Percentiles rank a stretch among this genome's conserved stretches.
phyloP scores from a whole-genome alignment of 1,139 yeast species.

The Insectozyma bohioensis region DNA sequence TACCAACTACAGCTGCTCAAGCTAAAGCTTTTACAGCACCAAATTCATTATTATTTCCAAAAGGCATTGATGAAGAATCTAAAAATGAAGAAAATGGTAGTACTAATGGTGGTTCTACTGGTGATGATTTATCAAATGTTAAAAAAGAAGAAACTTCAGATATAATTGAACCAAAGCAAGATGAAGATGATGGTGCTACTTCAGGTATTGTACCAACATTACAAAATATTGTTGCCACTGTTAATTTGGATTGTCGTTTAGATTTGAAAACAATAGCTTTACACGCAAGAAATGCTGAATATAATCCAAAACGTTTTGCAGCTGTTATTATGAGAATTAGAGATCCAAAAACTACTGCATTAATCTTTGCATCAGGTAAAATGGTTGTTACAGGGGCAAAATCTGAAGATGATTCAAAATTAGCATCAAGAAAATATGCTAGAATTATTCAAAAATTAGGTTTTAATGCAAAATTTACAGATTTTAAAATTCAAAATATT shows the following conservation, averaged over 20 bases:
- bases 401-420: constrained; percentile 94
- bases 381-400: constrained; percentile 99
- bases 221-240: constrained; percentile 97
- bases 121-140: no score
- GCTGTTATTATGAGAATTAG: constrained; percentile 99
- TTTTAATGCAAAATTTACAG: constrained; percentile 93
- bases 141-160: constrained; percentile 30
- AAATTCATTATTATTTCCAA: constrained; percentile 63
- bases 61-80: constrained; percentile 34
- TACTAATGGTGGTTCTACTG: no score
- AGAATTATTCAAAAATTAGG: constrained; percentile 97
- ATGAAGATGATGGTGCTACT: constrained; percentile 67
- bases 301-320: constrained; percentile 96
- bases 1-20: constrained; percentile 80
- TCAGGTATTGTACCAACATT: constrained; percentile 96
- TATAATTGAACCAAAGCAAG: constrained; percentile 41
- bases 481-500: constrained; percentile 94
- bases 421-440: constrained; percentile 96
- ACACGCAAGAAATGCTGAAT: constrained; percentile 99
- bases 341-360: constrained; percentile 97
- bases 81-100: constrained; percentile 7
- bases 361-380: constrained; percentile 97
- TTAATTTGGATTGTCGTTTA: constrained; percentile 90
- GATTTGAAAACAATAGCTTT: constrained; percentile 96
- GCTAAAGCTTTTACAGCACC: constrained; percentile 75